Conservation (phyloP, 2,329 filamentous ascomycete genomes). For the Bretziella fagacearum region DNA sequence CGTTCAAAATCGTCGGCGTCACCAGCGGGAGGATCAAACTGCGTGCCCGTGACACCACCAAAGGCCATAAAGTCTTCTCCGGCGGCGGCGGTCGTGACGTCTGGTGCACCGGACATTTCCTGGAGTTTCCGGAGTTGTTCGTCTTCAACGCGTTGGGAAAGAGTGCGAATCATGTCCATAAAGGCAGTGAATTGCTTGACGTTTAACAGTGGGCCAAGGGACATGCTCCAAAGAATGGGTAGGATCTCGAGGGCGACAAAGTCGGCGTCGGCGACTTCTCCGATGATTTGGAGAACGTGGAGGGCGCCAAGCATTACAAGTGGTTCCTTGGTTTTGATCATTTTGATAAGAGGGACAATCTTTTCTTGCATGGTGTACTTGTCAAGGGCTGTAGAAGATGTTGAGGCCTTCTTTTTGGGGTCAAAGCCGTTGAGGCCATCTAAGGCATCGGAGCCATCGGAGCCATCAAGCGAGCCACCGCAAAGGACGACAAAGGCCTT, state of each 20-base stretch:
- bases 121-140: conserved; percentile 81
- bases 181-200: conserved; percentile 76
- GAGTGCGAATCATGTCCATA: conserved; percentile 69
- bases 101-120: conserved; percentile 51
- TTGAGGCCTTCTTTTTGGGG: conserved; percentile 41
- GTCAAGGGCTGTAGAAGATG: conserved; percentile 66
- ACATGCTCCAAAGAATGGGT: conserved; percentile 82
- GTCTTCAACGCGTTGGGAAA: conserved; percentile 67
- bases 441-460: conserved; percentile 35
- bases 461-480: conserved; percentile 46
- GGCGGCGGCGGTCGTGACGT: conserved; percentile 30
- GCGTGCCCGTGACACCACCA: conserved; percentile 45
- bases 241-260: conserved; percentile 85
- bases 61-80: conserved; percentile 56
- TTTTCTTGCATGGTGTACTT: conserved; percentile 99
- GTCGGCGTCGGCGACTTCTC: conserved; percentile 65
- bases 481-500: conserved; percentile 84
- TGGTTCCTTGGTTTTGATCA: conserved; percentile 93
- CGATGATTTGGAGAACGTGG: conserved; percentile 69
- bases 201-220: conserved; percentile 73
- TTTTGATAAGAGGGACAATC: conserved; percentile 75
- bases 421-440: conserved; percentile 56
- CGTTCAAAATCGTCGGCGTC: conserved; percentile 67
- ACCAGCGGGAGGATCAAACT: conserved; percentile 30
- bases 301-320: conserved; percentile 92